Evolutionary conservation across 306 rosid genomes (phyloP), one percentile per base, ranked within the genome.

Genomic region (Biancaea sappan): DNA sequence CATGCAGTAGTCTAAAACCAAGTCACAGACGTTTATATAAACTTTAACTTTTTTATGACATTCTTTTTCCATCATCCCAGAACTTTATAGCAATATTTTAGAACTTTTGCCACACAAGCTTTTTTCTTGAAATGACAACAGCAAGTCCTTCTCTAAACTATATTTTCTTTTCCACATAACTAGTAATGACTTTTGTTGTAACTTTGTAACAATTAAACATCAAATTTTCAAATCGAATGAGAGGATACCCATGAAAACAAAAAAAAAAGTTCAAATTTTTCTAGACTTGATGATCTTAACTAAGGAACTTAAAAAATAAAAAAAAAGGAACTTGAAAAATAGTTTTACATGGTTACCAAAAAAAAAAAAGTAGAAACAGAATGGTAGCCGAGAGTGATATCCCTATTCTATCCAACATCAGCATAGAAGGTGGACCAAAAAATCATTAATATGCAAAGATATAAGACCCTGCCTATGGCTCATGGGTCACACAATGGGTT

Each of bases 391-490:
- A 31, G 6, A 56, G 61, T 65, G 29, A 54, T 34, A 25, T 44
- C 61, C 69, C 37, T 47, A 46, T 54, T 56, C 77, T 52, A 72
- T 65, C 22, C 46, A 57, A 54, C 4, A 63, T 19, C 53, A 15
- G 53, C 66, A 59, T 14, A 41, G 76, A 72, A 51, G 19, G 11
- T 25, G 60, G 16, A 21, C 41, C 3, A 10, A 47, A 66, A 73
- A 38, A 18, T 19, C 15, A 1, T 41, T 15, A 19, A 26, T 4
- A 37, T 15, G 38, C 24, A 38, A 15, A 8, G n/a, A 25, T 15
- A 38, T 5, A 37, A 22, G 14, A 15, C 21, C 38, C 52, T 22
- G 18, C 32, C 50, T 35, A 38, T 10, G 25, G 65, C 31, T 57
- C 5, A 35, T 32, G 72, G 72, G 40, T 34, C 14, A 52, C 29